A percentile compares a stretch with the other conserved stretches of the same genome.
These are phyloP conservation scores for Trichoderma sp. DNA, from an alignment of 2,329 filamentous ascomycete species.

Conservation along the genomic window DNA sequence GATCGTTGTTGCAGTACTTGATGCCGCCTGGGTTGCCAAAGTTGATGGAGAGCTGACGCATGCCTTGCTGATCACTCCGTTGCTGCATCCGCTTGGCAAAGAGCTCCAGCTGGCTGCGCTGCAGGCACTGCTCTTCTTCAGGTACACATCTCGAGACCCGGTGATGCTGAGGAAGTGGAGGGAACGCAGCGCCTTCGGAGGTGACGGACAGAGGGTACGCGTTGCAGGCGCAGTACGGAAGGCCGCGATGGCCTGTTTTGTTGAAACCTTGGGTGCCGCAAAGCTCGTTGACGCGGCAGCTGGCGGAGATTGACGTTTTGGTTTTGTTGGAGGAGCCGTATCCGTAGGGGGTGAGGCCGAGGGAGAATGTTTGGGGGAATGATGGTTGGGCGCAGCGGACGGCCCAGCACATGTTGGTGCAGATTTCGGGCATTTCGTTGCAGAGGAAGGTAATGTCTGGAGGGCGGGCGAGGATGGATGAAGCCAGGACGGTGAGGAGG, in stretches of 20 bases:
- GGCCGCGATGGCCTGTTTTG: constrained; percentile 22
- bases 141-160: constrained; percentile 27
- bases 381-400: constrained; percentile 24
- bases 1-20: constrained; percentile 24
- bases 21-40: constrained; percentile 24
- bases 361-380: constrained; percentile 16
- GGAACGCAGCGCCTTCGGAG: constrained; percentile 16
- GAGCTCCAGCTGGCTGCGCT: constrained; percentile 13
- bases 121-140: constrained; percentile 16
- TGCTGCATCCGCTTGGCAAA: constrained; percentile 11
- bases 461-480: constrained; percentile 7
- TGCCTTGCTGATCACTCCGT: not conserved
- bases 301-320: constrained; percentile 13
- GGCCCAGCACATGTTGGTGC: constrained; percentile 29
- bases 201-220: constrained; percentile 24
- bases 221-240: constrained; percentile 22
- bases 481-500: not conserved
- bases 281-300: constrained; percentile 22
- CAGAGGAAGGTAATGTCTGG: constrained; percentile 27
- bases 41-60: constrained; percentile 17
- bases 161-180: constrained; percentile 5
- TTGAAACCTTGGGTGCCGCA: constrained; percentile 19
- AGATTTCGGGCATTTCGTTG: constrained; percentile 25
- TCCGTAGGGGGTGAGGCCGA: constrained; percentile 22
- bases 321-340: not conserved